A percentile compares a stretch with the other conserved stretches of the same genome.
These are phyloP conservation scores for Colletotrichum chlorophyti DNA, from an alignment of 2,329 filamentous ascomycete genomes.

Conservation along the genomic window DNA sequence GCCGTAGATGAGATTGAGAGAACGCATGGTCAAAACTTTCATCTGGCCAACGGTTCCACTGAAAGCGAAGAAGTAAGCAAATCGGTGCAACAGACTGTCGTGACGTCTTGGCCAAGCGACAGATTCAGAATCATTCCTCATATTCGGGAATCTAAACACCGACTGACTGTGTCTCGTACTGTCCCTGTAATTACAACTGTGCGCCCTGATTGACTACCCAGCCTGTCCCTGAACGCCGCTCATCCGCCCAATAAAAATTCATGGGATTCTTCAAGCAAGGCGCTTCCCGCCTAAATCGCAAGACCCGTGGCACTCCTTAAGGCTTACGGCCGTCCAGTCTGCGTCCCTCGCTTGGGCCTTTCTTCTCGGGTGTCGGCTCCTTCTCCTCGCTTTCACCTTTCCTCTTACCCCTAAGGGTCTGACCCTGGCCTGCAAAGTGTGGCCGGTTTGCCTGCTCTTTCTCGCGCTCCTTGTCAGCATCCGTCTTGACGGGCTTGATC, in stretches of 20 bases:
- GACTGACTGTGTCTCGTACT: constrained; percentile 6
- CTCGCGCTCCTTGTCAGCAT: constrained; percentile 73
- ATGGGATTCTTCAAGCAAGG: background rate
- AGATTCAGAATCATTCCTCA: constrained; percentile 7
- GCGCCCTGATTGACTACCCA: constrained; percentile 20
- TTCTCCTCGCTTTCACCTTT: constrained; percentile 64
- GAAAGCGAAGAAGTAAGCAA: no score
- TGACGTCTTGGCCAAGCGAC: background rate
- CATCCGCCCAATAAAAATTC: constrained; percentile 5
- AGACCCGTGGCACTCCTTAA: no score
- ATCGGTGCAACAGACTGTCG: no score
- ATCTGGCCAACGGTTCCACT: no score
- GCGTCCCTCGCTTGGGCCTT: constrained; percentile 49
- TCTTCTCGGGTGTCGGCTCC: constrained; percentile 54
- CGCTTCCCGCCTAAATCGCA: background rate
- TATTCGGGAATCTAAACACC: background rate
- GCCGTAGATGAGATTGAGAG: no score
- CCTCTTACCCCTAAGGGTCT: constrained; percentile 80
- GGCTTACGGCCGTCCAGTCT: constrained; percentile 51
- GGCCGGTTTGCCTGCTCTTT: constrained; percentile 69
- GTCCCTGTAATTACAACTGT: constrained; percentile 20
- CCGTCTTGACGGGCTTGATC: constrained; percentile 84
- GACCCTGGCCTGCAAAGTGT: constrained; percentile 84
- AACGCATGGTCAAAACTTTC: no score
- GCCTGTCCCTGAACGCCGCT: constrained; percentile 16